phyloP scores from a whole-genome alignment of 371 early-diverging fungal genomes.

The Mucor circinelloides region DNA sequence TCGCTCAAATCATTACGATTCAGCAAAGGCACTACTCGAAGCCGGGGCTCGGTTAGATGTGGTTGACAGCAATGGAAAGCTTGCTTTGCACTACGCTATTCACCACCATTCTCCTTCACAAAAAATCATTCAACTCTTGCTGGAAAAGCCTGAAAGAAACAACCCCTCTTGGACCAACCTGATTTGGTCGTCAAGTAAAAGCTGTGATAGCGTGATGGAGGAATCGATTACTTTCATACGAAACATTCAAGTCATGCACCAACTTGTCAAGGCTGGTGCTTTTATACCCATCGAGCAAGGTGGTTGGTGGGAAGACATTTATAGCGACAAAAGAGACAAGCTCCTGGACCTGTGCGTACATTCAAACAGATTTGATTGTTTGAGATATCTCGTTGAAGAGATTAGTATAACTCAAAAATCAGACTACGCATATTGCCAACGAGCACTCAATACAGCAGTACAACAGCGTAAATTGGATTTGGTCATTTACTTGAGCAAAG shows the following conservation, averaged over 20 bases:
- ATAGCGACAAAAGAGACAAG: slow-evolving; percentile 14
- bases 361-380: slow-evolving; percentile 44
- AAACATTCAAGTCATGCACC: slow-evolving; percentile 12
- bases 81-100: slow-evolving; percentile 55
- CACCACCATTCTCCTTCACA: slow-evolving; percentile 15
- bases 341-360: slow-evolving; percentile 39
- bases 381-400: slow-evolving; percentile 25
- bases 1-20: slow-evolving; percentile 1
- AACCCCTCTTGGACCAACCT: slow-evolving; percentile 5
- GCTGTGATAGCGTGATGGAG: slow-evolving; percentile 11
- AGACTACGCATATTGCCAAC: slow-evolving; percentile 29
- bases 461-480: slow-evolving; percentile 49
- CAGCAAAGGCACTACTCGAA: slow-evolving; percentile 23
- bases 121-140: slow-evolving; percentile 68
- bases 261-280: slow-evolving; percentile 21
- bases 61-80: slow-evolving; percentile 65
- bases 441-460: slow-evolving; percentile 37
- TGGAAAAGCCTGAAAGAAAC: slow-evolving; percentile 1
- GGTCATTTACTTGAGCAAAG: slow-evolving; percentile 29
- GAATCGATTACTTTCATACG: slow-evolving; percentile 32
- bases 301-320: slow-evolving; percentile 11
- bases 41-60: slow-evolving; percentile 37
- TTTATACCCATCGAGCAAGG: background rate
- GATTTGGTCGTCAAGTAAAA: background rate
- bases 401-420: slow-evolving; percentile 24